Evolutionary conservation across 148 eudicot species (phyloP).

Genomic region (Camellia sinensis): DNA sequence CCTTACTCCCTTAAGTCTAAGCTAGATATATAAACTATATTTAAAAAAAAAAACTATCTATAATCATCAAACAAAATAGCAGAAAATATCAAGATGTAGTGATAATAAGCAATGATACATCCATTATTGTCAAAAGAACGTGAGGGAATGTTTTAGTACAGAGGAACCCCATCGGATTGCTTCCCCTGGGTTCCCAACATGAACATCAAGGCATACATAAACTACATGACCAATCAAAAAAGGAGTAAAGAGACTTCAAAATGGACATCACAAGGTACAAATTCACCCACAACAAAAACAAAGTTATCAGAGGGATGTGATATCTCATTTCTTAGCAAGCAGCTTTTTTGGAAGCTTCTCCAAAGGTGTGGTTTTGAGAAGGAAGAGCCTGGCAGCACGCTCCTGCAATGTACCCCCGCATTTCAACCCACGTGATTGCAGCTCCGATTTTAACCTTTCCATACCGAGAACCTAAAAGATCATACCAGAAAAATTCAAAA

Average conservation of each 20-base stretch:
- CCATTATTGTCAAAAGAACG: background rate
- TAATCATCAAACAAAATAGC: background rate
- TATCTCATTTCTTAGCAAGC: conserved; percentile 79
- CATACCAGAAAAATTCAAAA: background rate
- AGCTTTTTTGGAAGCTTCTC: conserved; percentile 95
- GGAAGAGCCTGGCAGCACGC: conserved; percentile 94
- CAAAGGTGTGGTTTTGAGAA: conserved; percentile 82
- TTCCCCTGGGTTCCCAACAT: too few relatives aligned
- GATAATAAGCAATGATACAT: background rate
- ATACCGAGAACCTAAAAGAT: conserved; percentile 67
- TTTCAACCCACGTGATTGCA: conserved; percentile 76
- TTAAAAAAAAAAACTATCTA: background rate
- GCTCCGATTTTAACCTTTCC: conserved; percentile 83
- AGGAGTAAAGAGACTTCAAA: background rate
- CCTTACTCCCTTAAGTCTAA: too few relatives aligned
- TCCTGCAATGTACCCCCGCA: conserved; percentile 97
- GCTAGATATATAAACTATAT: too few relatives aligned
- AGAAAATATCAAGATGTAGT: background rate
- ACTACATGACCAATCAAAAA: background rate
- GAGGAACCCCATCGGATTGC: background rate
- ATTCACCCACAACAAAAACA: too few relatives aligned
- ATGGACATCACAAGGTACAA: background rate
- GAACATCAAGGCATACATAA: too few relatives aligned
- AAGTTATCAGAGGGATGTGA: too few relatives aligned
- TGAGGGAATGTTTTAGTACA: background rate